phyloP scores from a whole-genome alignment of 345 rosid genomes.

The Luvunga scandens region DNA sequence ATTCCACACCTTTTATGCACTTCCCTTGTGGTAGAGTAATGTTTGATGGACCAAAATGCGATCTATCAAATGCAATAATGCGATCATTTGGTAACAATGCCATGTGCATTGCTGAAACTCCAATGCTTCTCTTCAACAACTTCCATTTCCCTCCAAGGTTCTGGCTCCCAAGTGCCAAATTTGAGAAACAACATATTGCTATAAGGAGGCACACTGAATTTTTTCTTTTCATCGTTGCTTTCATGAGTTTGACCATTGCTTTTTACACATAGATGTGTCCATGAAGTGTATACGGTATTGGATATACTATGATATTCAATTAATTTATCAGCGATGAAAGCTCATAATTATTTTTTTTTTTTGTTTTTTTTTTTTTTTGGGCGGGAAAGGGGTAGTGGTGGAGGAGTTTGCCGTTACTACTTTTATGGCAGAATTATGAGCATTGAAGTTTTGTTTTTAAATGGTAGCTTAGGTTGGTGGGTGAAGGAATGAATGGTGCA shows the following conservation, averaged over 20 bases:
- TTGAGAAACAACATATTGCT: constrained; percentile 2
- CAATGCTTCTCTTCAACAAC: constrained; percentile 23
- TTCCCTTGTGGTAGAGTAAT: constrained; percentile 20
- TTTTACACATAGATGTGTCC: not conserved
- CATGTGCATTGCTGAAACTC: constrained; percentile 36
- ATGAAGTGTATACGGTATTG: not conserved
- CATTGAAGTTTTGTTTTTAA: not conserved
- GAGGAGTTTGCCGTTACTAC: too few relatives aligned
- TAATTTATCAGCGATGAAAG: not conserved
- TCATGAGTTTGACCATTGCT: not conserved
- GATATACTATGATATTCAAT: not conserved
- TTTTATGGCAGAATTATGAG: not conserved
- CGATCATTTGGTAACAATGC: constrained; percentile 26
- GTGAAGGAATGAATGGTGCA: not conserved
- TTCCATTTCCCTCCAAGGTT: constrained; percentile 22
- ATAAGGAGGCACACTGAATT: constrained; percentile 3
- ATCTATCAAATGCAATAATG: constrained; percentile 21
- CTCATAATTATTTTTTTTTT: not conserved
- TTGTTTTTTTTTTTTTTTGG: not conserved
- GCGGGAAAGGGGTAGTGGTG: too few relatives aligned
- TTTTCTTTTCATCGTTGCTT: constrained; percentile 16
- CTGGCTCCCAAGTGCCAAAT: constrained; percentile 3
- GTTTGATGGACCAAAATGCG: constrained; percentile 25
- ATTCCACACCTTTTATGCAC: constrained; percentile 4
- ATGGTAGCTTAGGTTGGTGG: too few relatives aligned